Evolutionary conservation across 768 basidiomycete species (phyloP).

Genomic region (Butyriboletus loyo): DNA sequence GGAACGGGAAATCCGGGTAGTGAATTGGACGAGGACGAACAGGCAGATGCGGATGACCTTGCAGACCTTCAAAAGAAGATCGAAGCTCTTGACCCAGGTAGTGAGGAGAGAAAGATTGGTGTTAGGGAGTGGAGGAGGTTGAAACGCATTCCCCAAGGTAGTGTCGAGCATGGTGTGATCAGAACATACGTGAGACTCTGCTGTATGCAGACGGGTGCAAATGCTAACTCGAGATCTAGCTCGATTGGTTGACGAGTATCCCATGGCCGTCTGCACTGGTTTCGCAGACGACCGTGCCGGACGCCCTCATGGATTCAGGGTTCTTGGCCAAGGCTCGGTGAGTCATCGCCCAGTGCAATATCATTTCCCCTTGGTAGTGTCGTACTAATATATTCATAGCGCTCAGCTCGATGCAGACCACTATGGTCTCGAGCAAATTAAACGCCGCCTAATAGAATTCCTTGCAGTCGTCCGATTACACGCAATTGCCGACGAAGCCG

Average conservation of each 20-base stretch:
- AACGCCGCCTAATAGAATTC: constrained; percentile 88
- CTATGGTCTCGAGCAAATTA: constrained; percentile 89
- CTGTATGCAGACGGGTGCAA: not conserved
- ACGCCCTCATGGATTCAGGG: constrained; percentile 45
- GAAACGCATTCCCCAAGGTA: constrained; percentile 84
- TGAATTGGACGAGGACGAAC: constrained; percentile 75
- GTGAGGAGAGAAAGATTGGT: constrained; percentile 80
- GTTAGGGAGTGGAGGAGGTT: constrained; percentile 81
- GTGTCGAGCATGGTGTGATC: constrained; percentile 88
- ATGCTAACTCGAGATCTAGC: constrained; percentile 31
- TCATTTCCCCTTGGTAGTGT: not conserved
- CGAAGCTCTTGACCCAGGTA: constrained; percentile 67
- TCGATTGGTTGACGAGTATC: constrained; percentile 85
- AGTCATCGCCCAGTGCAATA: not conserved
- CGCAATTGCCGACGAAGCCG: constrained; percentile 26
- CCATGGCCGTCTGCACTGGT: constrained; percentile 66
- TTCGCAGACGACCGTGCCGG: constrained; percentile 25
- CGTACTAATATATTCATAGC: constrained; percentile 3
- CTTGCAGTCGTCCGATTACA: constrained; percentile 77
- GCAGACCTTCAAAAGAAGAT: constrained; percentile 69
- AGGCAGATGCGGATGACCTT: constrained; percentile 78
- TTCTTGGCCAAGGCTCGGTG: constrained; percentile 69
- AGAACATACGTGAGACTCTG: constrained; percentile 63
- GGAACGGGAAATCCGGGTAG: constrained; percentile 31
- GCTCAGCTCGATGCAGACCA: constrained; percentile 86